Evolutionary conservation across 768 basidiomycete species (phyloP).

Genomic region (Terana coerulea): DNA sequence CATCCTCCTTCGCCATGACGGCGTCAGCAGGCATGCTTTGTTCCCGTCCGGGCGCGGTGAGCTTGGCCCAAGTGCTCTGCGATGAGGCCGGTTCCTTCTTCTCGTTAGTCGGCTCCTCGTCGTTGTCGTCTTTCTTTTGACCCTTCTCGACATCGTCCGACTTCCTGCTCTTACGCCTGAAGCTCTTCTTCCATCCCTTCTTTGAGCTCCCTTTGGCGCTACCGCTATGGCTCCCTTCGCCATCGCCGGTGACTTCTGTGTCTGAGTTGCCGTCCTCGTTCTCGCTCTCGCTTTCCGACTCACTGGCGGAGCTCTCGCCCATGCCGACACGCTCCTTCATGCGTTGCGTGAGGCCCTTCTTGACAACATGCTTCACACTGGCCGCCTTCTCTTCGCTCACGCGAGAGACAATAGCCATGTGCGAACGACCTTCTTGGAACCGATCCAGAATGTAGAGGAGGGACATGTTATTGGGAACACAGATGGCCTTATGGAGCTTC

Average conservation of each 20-base stretch:
- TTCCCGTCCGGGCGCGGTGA: slow-evolving; percentile 38
- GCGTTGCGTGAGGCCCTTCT: slow-evolving; percentile 69
- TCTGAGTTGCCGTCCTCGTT: slow-evolving; percentile 20
- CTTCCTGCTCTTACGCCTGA: slow-evolving; percentile 13
- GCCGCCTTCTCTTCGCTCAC: slow-evolving; percentile 69
- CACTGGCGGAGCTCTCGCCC: slow-evolving; percentile 37
- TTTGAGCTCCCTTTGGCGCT: slow-evolving; percentile 1
- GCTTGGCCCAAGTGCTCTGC: slow-evolving; percentile 24
- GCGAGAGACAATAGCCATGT: slow-evolving; percentile 84
- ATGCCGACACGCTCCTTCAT: slow-evolving; percentile 70
- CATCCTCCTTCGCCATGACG: slow-evolving; percentile 62
- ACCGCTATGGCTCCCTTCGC: neutral
- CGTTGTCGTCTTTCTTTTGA: slow-evolving; percentile 4
- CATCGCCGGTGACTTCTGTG: slow-evolving; percentile 14
- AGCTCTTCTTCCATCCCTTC: slow-evolving; percentile 17
- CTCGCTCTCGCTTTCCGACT: slow-evolving; percentile 13
- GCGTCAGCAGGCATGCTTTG: slow-evolving; percentile 84
- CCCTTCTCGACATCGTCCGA: slow-evolving; percentile 17
- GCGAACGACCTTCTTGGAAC: slow-evolving; percentile 82
- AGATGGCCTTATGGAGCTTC: slow-evolving; percentile 74
- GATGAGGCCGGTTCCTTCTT: slow-evolving; percentile 21
- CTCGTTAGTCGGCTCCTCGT: slow-evolving; percentile 8
- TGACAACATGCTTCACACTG: slow-evolving; percentile 75
- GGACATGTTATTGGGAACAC: slow-evolving; percentile 80
- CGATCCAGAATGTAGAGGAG: slow-evolving; percentile 75